Base-by-base conservation (phyloP, 1,284 basidiomycete species). In the Rhodotorula sp. region DNA sequence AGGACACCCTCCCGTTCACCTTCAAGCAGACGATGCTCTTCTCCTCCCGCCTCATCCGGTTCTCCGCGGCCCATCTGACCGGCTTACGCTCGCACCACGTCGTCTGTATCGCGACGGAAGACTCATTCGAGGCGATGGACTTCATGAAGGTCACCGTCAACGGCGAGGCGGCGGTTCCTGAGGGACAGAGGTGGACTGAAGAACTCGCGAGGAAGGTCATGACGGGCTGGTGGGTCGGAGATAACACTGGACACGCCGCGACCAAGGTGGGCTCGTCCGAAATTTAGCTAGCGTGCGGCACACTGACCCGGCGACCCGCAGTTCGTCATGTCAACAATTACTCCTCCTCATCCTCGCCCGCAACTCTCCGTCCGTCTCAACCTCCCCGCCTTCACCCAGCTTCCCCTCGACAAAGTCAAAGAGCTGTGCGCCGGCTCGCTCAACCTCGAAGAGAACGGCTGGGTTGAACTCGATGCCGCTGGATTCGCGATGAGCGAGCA, bases 21-120 rank as follows among this genome's bases (percentile, higher is more conserved):
- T 60, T 62, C 67, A 72, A 72, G 50, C 63, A 68, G 30, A 67
- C 65, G 2, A n/a, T 72, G 55, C 65, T 72, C 44, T 69, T 72
- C 67, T 64, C 64, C 16, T 67, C 67, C 2, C 59, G 55, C n/a
- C 53, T 66, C 37, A 72, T 72, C 67, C 44, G 59, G 22, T 34
- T 69, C 50, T 72, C 70, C 2, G 62, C 64, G 4, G 30, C 48
- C 2, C 34, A 62, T 22, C 28, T 72, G 34, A 69, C 67, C 20
- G 70, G 70, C 5, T 51, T 72, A 13, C 47, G 57, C 20, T 69
- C 70, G 18, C 52, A 54, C 13, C 55, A 47, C 28, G 62, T 59
- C 30, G 22, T n/a, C n/a, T 68, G 65, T 37, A 28, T 53, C 26
- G 37, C 61, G 18, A 48, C 59, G 4, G 57, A 65, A 4, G 34